Evolutionary conservation across 2,329 filamentous ascomycete species (phyloP).

Genomic region (Penicillium sp.): DNA sequence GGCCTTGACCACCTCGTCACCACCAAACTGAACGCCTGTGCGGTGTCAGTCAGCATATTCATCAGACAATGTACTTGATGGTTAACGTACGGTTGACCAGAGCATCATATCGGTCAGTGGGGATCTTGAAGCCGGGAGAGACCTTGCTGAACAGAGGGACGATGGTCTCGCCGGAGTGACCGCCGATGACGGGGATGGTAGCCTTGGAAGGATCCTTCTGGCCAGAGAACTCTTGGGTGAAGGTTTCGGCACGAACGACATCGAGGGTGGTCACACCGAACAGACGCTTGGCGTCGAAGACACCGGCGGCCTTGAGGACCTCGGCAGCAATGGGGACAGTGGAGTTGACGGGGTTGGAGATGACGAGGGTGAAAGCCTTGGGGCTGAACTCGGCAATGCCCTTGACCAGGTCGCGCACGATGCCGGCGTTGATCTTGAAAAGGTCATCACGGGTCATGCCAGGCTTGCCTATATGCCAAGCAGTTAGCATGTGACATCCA

Average conservation of each 20-base stretch:
- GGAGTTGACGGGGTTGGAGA: constrained; percentile 99
- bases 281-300: constrained; percentile 91
- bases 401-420: constrained; percentile 90
- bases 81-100: constrained; percentile 71
- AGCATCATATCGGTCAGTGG: constrained; percentile 81
- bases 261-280: constrained; percentile 99
- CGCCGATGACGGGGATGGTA: constrained; percentile 87
- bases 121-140: constrained; percentile 72
- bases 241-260: constrained; percentile 96
- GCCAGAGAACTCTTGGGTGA: constrained; percentile 80
- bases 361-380: constrained; percentile 92
- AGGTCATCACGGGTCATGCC: constrained; percentile 99
- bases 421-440: constrained; percentile 99
- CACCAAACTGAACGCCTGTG: constrained; percentile 82
- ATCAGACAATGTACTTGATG: not conserved
- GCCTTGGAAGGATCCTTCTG: constrained; percentile 77
- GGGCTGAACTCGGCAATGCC: constrained; percentile 80
- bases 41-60: constrained; percentile 1
- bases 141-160: constrained; percentile 95
- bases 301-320: constrained; percentile 85
- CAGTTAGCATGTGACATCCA: constrained; percentile 7
- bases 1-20: constrained; percentile 93
- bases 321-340: constrained; percentile 97
- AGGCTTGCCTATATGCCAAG: constrained; percentile 69
- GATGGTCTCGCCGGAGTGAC: constrained; percentile 97